phyloP scores from a whole-genome alignment of 192 early-diverging fungal genomes.

The Coemansia sp. region DNA sequence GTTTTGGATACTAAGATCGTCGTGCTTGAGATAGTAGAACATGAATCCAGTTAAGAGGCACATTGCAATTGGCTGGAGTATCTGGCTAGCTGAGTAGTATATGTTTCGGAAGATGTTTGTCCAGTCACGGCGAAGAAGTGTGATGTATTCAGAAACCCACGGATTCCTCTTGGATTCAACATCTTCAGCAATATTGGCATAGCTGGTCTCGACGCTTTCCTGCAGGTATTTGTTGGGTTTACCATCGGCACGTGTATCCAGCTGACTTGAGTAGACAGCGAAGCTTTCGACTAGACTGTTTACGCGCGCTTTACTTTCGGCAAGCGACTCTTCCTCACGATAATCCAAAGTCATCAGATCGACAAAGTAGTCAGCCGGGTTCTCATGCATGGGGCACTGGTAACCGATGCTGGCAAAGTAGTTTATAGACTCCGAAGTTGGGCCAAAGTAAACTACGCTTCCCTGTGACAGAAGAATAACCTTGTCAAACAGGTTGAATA shows the following conservation, averaged over 20 bases:
- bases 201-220: background rate
- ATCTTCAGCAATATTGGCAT: background rate
- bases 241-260: background rate
- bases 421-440: constrained; percentile 26
- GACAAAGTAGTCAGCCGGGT: constrained; percentile 71
- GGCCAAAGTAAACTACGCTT: constrained; percentile 59
- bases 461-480: constrained; percentile 74
- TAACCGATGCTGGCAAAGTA: constrained; percentile 56
- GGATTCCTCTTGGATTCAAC: constrained; percentile 9
- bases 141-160: constrained; percentile 50
- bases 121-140: constrained; percentile 52
- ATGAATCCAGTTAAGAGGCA: constrained; percentile 57
- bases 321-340: constrained; percentile 30
- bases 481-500: constrained; percentile 81
- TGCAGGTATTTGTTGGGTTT: background rate
- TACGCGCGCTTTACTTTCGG: constrained; percentile 37
- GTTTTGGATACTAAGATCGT: constrained; percentile 45
- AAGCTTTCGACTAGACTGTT: constrained; percentile 29
- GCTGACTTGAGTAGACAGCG: constrained; percentile 10
- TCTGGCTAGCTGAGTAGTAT: constrained; percentile 28
- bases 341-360: constrained; percentile 60
- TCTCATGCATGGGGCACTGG: constrained; percentile 66
- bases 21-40: constrained; percentile 52
- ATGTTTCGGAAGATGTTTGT: constrained; percentile 44
- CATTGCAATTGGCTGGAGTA: constrained; percentile 33